phyloP scores from a whole-genome alignment of 1,139 yeast species.

The Zygosaccharomyces pseudobailii region DNA sequence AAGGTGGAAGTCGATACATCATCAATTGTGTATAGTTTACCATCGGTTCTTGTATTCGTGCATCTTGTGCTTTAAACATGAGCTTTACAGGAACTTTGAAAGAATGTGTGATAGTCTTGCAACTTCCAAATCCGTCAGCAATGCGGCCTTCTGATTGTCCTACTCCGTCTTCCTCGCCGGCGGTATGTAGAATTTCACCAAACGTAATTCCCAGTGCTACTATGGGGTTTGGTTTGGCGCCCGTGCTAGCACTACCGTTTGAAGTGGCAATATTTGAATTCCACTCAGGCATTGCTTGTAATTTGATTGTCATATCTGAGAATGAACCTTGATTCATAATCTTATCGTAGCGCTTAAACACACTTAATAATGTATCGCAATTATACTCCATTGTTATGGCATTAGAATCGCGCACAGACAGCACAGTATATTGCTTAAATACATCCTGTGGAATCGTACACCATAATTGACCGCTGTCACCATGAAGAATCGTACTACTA shows the following conservation, averaged over 20 bases:
- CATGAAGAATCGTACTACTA: slow-evolving; percentile 17
- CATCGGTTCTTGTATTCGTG: slow-evolving; percentile 30
- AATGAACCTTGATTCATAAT: slow-evolving; percentile 28
- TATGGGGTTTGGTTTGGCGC: slow-evolving; percentile 21
- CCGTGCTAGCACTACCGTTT: slow-evolving; percentile 2
- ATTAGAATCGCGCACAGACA: slow-evolving; percentile 27
- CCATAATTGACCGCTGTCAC: slow-evolving; percentile 33
- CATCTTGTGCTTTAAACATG: slow-evolving; percentile 29
- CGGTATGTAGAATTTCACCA: slow-evolving; percentile 25
- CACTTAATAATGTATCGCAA: slow-evolving; percentile 30
- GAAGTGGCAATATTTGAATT: slow-evolving; percentile 6
- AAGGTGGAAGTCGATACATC: slow-evolving; percentile 29
- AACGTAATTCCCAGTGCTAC: slow-evolving; percentile 30
- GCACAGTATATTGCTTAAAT: slow-evolving; percentile 26
- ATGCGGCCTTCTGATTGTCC: slow-evolving; percentile 4
- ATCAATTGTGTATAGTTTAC: slow-evolving; percentile 24
- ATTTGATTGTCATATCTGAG: slow-evolving; percentile 28
- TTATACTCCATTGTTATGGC: slow-evolving; percentile 33
- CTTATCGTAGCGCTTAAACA: slow-evolving; percentile 29
- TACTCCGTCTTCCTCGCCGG: slow-evolving; percentile 4
- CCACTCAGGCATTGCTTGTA: slow-evolving; percentile 30
- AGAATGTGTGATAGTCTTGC: slow-evolving; percentile 28
- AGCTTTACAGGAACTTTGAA: slow-evolving; percentile 31
- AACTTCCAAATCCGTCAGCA: slow-evolving; percentile 10
- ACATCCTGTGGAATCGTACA: slow-evolving; percentile 33